Evolutionary conservation across 768 basidiomycete species (phyloP).

Genomic region (Trametes cinnabarina): DNA sequence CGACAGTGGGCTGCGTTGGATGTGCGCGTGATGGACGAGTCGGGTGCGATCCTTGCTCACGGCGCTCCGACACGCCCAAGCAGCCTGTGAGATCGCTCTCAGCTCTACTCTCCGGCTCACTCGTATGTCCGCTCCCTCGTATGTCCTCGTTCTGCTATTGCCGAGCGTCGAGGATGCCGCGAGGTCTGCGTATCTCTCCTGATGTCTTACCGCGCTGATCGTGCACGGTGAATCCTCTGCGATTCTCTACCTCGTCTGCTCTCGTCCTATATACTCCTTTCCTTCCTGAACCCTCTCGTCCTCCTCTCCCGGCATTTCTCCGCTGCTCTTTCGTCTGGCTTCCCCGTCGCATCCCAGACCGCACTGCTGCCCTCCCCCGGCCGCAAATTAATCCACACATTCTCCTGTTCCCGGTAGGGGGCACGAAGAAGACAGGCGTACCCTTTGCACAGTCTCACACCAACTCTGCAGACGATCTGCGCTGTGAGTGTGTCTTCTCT

Average conservation of each 20-base stretch:
- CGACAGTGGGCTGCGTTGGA: neutral
- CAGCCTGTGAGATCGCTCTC: neutral
- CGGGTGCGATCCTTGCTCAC: neutral
- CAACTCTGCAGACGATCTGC: neutral
- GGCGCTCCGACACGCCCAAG: no score
- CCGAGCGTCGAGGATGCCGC: no score
- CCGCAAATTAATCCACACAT: neutral
- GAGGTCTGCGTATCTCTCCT: neutral
- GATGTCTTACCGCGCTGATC: no score
- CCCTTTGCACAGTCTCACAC: neutral
- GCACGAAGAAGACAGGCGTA: neutral
- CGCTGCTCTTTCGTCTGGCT: neutral
- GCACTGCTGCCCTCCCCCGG: neutral
- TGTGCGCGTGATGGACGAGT: constrained; percentile 8
- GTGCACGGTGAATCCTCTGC: constrained; percentile 21
- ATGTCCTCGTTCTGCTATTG: neutral
- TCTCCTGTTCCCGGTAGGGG: neutral
- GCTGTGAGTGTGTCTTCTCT: neutral
- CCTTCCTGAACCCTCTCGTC: constrained; percentile 3
- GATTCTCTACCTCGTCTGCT: constrained; percentile 10
- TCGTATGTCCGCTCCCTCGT: neutral
- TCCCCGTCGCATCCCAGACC: neutral
- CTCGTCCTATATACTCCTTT: constrained; percentile 1
- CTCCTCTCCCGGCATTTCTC: constrained; percentile 14
- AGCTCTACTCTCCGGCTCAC: neutral